Conservation (phyloP, 2,329 filamentous ascomycete genomes). For the Apiospora kogelbergensis region DNA sequence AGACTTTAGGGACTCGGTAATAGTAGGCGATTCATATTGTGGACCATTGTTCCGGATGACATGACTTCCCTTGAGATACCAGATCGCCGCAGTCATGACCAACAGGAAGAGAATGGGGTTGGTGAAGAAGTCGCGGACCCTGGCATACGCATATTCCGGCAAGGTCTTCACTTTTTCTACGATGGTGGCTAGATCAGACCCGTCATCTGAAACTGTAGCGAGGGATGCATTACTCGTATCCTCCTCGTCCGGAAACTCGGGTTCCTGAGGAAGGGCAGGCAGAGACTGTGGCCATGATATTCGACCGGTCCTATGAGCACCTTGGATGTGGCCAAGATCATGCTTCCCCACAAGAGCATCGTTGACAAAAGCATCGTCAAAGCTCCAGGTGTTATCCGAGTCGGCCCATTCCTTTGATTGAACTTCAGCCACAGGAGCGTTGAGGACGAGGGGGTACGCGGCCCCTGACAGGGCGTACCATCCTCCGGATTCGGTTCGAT, state of each 20-base stretch:
- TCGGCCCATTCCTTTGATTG: conserved; percentile 49
- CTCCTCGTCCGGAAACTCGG: conserved; percentile 17
- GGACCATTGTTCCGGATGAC: conserved; percentile 25
- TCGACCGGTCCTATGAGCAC: conserved; percentile 22
- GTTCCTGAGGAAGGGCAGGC: conserved; percentile 30
- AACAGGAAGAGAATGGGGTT: conserved; percentile 54
- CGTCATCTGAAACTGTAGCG: conserved; percentile 33
- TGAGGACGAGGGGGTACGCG: conserved; percentile 81
- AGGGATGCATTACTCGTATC: conserved; percentile 16
- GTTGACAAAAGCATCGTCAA: conserved; percentile 49
- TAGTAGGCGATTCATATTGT: neutral
- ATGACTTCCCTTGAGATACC: conserved; percentile 32
- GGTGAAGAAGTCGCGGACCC: conserved; percentile 53
- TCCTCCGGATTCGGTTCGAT: conserved; percentile 79
- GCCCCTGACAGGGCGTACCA: conserved; percentile 93
- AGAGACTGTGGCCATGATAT: conserved; percentile 38
- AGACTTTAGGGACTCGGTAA: neutral
- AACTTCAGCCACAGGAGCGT: conserved; percentile 53
- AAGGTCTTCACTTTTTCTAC: conserved; percentile 51
- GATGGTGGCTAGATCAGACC: conserved; percentile 40
- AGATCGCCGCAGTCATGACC: conserved; percentile 35
- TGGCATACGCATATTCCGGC: conserved; percentile 49
- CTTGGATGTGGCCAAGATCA: conserved; percentile 47
- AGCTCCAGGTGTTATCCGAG: conserved; percentile 33
- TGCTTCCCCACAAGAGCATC: conserved; percentile 72